These are phyloP conservation scores for Arabidopsis arenosa DNA, from an alignment of 345 rosid genomes.

Conservation along the genomic window DNA sequence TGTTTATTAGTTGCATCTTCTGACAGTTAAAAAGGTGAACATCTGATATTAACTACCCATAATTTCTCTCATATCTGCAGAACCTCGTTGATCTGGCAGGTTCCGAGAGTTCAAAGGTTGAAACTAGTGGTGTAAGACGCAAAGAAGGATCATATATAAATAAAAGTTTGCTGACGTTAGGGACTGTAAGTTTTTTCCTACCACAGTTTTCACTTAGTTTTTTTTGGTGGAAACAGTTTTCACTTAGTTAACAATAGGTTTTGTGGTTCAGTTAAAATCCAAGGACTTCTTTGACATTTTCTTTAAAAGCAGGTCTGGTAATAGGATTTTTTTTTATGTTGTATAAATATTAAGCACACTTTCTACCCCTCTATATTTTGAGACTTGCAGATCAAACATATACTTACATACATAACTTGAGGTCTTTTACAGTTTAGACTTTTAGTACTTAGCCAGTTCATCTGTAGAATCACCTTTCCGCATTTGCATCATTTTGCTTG, in stretches of 20 bases:
- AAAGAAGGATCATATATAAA: slow-evolving; percentile 98
- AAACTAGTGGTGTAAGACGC: slow-evolving; percentile 90
- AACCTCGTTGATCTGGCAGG: slow-evolving; percentile 99
- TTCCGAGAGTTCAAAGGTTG: slow-evolving; percentile 99
- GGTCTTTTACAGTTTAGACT: slow-evolving; percentile 8
- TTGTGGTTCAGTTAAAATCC: neutral
- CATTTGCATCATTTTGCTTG: slow-evolving; percentile 25
- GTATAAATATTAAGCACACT: slow-evolving; percentile 6
- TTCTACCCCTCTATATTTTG: slow-evolving; percentile 8
- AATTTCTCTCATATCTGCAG: slow-evolving; percentile 61
- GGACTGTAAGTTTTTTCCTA: slow-evolving; percentile 75
- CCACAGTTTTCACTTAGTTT: slow-evolving; percentile 33
- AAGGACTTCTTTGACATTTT: slow-evolving; percentile 16
- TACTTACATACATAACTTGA: neutral
- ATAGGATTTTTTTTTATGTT: neutral
- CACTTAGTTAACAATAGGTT: slow-evolving; percentile 19
- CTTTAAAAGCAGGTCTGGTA: neutral
- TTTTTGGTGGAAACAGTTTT: slow-evolving; percentile 11
- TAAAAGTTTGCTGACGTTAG: slow-evolving; percentile 96
- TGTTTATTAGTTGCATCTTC: slow-evolving; percentile 9
- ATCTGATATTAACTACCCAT: slow-evolving; percentile 29
- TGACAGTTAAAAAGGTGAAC: neutral
- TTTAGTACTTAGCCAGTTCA: slow-evolving; percentile 17
- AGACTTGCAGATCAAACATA: slow-evolving; percentile 20
- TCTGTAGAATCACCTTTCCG: slow-evolving; percentile 21